These are phyloP conservation scores for Meyerozyma sp. DNA, from an alignment of 1,139 yeast species.

Conservation along the genomic window DNA sequence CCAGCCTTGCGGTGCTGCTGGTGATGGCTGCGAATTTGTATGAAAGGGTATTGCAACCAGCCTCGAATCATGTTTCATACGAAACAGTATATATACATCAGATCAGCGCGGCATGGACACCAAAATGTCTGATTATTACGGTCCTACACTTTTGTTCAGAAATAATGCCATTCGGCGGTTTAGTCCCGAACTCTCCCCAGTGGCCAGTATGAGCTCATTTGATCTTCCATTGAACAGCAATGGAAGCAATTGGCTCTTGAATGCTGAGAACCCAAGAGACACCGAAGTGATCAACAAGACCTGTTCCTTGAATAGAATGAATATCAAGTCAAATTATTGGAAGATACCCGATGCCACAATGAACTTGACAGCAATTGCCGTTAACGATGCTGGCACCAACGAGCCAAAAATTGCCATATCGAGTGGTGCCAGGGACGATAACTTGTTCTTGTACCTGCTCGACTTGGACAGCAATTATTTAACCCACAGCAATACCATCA, in stretches of 20 bases:
- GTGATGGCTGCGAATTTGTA: neutral
- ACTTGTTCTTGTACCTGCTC: conserved; percentile 62
- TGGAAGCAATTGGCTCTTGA: conserved; percentile 20
- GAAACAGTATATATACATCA: neutral
- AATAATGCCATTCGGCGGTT: conserved; percentile 39
- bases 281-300: conserved; percentile 30
- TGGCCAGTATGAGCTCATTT: conserved; percentile 20
- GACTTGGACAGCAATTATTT: conserved; percentile 38
- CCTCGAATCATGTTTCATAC: neutral
- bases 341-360: conserved; percentile 55
- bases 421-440: conserved; percentile 49
- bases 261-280: conserved; percentile 21
- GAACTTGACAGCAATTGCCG: conserved; percentile 55
- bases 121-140: conserved; percentile 32
- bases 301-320: conserved; percentile 36
- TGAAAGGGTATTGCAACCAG: neutral
- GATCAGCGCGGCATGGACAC: neutral
- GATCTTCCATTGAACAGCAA: conserved; percentile 2
- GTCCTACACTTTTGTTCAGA: conserved; percentile 41
- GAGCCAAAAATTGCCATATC: conserved; percentile 54
- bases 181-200: conserved; percentile 24
- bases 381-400: conserved; percentile 24
- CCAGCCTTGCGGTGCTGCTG: conserved; percentile 1
- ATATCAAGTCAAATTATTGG: conserved; percentile 65
- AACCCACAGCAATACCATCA: conserved; percentile 70